phyloP scores from a whole-genome alignment of 208 protist species.

The Plasmodiophora brassicae region DNA sequence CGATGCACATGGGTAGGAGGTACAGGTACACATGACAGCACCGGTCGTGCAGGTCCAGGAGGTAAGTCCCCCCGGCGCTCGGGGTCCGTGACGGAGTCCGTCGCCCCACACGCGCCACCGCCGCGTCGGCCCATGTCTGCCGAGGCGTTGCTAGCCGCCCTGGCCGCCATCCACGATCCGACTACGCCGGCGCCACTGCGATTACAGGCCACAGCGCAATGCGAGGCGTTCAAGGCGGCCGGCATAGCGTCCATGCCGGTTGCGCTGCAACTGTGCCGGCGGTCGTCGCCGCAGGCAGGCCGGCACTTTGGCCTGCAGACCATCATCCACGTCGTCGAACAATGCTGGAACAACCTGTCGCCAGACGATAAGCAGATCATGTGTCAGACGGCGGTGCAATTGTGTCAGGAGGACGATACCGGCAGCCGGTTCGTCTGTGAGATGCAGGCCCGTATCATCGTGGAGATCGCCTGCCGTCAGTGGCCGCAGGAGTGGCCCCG shows the following conservation, averaged over 20 bases:
- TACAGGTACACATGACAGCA: too few relatives aligned
- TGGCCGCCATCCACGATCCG: not conserved
- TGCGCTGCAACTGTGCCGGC: not conserved
- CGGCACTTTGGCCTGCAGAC: not conserved
- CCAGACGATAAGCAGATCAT: not conserved
- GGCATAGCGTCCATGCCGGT: not conserved
- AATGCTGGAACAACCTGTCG: not conserved
- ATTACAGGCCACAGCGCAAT: not conserved
- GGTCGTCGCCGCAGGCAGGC: not conserved
- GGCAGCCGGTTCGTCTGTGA: not conserved
- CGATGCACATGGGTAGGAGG: too few relatives aligned
- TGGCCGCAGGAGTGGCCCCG: conserved; percentile 6
- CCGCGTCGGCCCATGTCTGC: too few relatives aligned
- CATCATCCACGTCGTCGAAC: not conserved
- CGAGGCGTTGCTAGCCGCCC: not conserved
- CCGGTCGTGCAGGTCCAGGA: too few relatives aligned
- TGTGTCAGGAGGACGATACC: not conserved
- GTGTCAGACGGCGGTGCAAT: not conserved
- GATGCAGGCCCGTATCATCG: not conserved
- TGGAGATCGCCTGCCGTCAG: not conserved
- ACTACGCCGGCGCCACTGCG: not conserved
- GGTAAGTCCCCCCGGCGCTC: too few relatives aligned
- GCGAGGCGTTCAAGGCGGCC: not conserved
- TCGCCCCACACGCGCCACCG: too few relatives aligned
- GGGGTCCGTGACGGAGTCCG: too few relatives aligned